A percentile compares a stretch with the other conserved stretches of the same genome.
Evolutionary conservation across 2,329 filamentous ascomycete genomes (phyloP).

Genomic region (Ophiocordyceps camponoti-saundersi): DNA sequence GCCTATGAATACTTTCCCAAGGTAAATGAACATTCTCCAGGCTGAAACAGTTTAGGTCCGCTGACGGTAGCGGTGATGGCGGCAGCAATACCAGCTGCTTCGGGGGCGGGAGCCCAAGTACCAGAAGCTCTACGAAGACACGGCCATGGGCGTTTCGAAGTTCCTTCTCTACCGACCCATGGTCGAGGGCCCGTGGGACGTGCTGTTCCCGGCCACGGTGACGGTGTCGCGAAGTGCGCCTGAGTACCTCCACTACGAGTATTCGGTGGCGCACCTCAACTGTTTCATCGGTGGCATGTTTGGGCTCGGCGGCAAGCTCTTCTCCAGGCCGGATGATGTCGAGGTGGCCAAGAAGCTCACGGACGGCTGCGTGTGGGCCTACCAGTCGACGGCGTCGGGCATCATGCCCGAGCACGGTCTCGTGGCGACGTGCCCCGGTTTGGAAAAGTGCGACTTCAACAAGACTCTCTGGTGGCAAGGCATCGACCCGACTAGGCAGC

Average conservation of each 20-base stretch:
- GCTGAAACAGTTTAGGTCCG: slow-evolving; percentile 5
- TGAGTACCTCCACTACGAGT: slow-evolving; percentile 27
- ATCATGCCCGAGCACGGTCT: slow-evolving; percentile 45
- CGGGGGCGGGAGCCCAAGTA: slow-evolving; percentile 62
- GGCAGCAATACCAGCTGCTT: slow-evolving; percentile 51
- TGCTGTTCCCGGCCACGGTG: slow-evolving; percentile 58
- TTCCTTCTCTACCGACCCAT: slow-evolving; percentile 67
- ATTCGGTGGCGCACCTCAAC: slow-evolving; percentile 45
- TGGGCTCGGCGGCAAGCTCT: slow-evolving; percentile 46
- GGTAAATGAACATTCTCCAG: slow-evolving; percentile 12
- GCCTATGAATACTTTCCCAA: slow-evolving; percentile 57
- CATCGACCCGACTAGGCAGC: slow-evolving; percentile 27
- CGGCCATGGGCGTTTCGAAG: slow-evolving; percentile 50
- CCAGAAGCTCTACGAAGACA: slow-evolving; percentile 50
- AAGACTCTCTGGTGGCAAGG: slow-evolving; percentile 28
- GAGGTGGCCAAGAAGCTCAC: slow-evolving; percentile 46
- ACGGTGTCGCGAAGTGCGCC: slow-evolving; percentile 25
- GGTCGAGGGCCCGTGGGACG: slow-evolving; percentile 46
- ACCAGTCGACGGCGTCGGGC: slow-evolving; percentile 39
- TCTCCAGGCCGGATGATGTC: slow-evolving; percentile 40
- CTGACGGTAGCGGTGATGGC: slow-evolving; percentile 15
- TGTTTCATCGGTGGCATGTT: slow-evolving; percentile 60
- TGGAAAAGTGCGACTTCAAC: slow-evolving; percentile 33
- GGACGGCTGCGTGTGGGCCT: slow-evolving; percentile 55
- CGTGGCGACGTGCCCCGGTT: slow-evolving; percentile 27